Base-by-base conservation (phyloP, 2,329 filamentous ascomycete species). In the Fragosphaeria purpurea region DNA sequence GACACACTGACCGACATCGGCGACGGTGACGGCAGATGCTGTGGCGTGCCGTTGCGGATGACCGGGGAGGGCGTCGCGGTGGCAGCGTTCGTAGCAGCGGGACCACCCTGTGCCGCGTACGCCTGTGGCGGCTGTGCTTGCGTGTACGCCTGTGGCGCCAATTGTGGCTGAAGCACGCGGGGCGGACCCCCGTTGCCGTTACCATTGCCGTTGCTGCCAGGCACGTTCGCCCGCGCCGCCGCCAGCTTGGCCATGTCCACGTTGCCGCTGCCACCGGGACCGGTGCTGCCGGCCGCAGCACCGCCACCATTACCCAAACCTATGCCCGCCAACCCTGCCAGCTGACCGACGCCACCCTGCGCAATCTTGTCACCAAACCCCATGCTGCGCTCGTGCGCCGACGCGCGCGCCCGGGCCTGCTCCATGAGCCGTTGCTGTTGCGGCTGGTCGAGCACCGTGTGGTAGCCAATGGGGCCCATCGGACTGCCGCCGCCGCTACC, bases 381-480 rank as follows among this genome's bases (percentile, higher is more conserved):
- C 52, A 64, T 57, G 31, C 63, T 63, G n/a, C 67, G 64, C 54
- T 72, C 69, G 47, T 72, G 70, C 0, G 71, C 70, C 12, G 70
- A 57, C 10, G 57, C 57, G 7, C 72, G 63, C 4, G 71, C 73
- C 50, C 73, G 71, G 7, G 74, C 72, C 59, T 76, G 73, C 48
- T 77, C 73, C 59, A 74, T 63, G 44, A 74, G 69, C 49, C 72
- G 70, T 58, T 73, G 70, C 57, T 76, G 73, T 52, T 75, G 71
- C 12, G 68, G 67, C 56, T 74, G 71, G 39, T 70, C 67, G 58
- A 74, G 73, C 44, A 74, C 70, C 5, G 70, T 74, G 44, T 73
- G 70, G 51, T 74, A 75, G 35, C 72, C 72, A 3, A 70, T 67
- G 4, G 70, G 61, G 12, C 67, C 68, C 31, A 65, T 61, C 13